Evolutionary conservation across 106 monocot species (phyloP).

Genomic region (Agapanthus africanus): DNA sequence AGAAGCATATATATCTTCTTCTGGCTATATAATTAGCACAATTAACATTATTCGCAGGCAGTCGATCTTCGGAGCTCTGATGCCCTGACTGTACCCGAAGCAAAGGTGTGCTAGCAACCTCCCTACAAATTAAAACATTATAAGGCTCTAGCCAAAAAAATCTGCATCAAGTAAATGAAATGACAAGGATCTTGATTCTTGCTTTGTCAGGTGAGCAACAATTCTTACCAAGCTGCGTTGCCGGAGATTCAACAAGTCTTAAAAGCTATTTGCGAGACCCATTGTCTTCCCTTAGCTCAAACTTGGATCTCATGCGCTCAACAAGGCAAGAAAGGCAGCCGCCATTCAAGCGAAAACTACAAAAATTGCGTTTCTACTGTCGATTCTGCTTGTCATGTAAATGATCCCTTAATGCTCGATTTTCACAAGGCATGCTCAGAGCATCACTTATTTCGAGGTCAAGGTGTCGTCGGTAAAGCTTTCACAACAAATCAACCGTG

Average conservation of each 20-base stretch:
- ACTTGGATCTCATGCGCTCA: conserved; percentile 74
- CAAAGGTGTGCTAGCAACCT: conserved; percentile 30
- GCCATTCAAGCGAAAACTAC: conserved; percentile 56
- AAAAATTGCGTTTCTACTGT: conserved; percentile 58
- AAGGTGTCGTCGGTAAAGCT: conserved; percentile 70
- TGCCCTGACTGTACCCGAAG: conserved; percentile 22
- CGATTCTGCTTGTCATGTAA: conserved; percentile 57
- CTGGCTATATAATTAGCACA: too few species aligned
- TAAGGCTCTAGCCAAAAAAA: background rate
- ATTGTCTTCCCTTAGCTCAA: conserved; percentile 67
- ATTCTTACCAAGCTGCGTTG: conserved; percentile 44
- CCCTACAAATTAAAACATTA: background rate
- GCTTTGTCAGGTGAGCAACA: conserved; percentile 31
- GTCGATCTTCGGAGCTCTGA: conserved; percentile 66
- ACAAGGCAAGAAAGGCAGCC: conserved; percentile 51
- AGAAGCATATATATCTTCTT: too few species aligned
- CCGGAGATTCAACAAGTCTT: conserved; percentile 56
- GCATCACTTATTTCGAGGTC: conserved; percentile 76
- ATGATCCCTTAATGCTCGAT: conserved; percentile 28
- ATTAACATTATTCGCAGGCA: too few species aligned
- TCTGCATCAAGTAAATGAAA: background rate
- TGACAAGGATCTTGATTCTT: conserved; percentile 3
- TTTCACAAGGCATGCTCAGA: conserved; percentile 92
- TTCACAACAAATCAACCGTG: conserved; percentile 77
- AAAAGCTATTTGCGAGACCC: conserved; percentile 43